Base-by-base conservation (phyloP, 371 early-diverging fungal genomes). In the Mycotypha africana region DNA sequence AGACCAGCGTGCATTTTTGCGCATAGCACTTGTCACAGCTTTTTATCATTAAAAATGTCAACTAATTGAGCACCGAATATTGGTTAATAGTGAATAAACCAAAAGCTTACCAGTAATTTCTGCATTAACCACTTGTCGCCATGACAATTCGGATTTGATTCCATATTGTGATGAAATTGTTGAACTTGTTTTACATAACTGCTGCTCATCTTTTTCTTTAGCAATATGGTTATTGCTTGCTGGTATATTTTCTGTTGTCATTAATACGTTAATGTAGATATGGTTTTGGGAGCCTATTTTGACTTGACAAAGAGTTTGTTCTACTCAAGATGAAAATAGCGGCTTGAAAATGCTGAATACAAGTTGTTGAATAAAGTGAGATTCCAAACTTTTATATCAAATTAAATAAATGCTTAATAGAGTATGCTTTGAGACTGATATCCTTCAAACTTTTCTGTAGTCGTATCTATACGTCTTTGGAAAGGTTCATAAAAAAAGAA, bases 1-100 rank as follows among this genome's bases (percentile, higher is more conserved):
- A 36, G 84, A 78, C 91, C 91, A 92, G 19, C 89, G 83, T 44
- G 86, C 83, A 62, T 88, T 90, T 67, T 86, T 86, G n/a, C 89
- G 76, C 90, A 92, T 89, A 25, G 85, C 83, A 53, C 78, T 81
- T 15, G 84, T 85, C 33, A 92, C 89, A 50, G 76, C 74, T 60
- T 16, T 25, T 25, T 46, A 21, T 15, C 16, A 37, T n/a, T n/a
- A n/a, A n/a, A n/a, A 25, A 6, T 28, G 30, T 28, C 30, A 28
- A 12, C 30, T 12, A 6, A n/a, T n/a, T n/a, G n/a, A n/a, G n/a
- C n/a, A n/a, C n/a, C n/a, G n/a, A n/a, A n/a, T n/a, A n/a, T n/a
- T n/a, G n/a, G n/a, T n/a, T n/a, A n/a, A n/a, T n/a, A n/a, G n/a
- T n/a, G n/a, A n/a, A n/a, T n/a, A n/a, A n/a, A n/a, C n/a, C n/a